A percentile compares a stretch with the other conserved stretches of the same genome.
phyloP scores from a whole-genome alignment of 306 rosid genomes.

The Cucumis cinereus region DNA sequence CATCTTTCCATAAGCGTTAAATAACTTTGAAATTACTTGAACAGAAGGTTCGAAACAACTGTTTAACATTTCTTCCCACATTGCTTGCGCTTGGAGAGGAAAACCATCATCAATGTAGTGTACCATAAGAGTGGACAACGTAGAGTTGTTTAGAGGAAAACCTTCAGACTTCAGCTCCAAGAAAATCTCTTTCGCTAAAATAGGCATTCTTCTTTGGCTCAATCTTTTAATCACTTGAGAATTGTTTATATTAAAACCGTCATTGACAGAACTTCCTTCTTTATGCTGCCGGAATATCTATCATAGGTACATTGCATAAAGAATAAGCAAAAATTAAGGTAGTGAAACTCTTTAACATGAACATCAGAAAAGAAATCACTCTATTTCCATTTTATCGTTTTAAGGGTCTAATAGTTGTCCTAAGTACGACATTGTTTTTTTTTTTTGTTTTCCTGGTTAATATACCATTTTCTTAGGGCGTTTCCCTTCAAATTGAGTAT shows the following conservation, averaged over 20 bases:
- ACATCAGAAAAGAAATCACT: neutral
- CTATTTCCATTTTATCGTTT: neutral
- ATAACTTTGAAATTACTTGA: conserved; percentile 33
- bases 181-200: conserved; percentile 24
- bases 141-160: conserved; percentile 19
- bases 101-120: conserved; percentile 33
- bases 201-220: conserved; percentile 27
- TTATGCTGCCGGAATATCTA: conserved; percentile 29
- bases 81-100: conserved; percentile 30
- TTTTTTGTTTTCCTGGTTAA: neutral
- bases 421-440: no score
- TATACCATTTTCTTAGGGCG: neutral
- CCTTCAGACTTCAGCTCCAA: conserved; percentile 23
- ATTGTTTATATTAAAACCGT: conserved; percentile 5
- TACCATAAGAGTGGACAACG: conserved; percentile 31
- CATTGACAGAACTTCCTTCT: conserved; percentile 10
- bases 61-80: conserved; percentile 49
- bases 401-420: neutral
- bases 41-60: conserved; percentile 40
- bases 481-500: neutral
- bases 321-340: neutral
- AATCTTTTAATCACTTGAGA: conserved; percentile 11
- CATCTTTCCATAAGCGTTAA: conserved; percentile 33
- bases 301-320: conserved; percentile 12
- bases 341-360: neutral